phyloP scores from a whole-genome alignment of 2,329 filamentous ascomycete genomes.

The Xylariales sp. region DNA sequence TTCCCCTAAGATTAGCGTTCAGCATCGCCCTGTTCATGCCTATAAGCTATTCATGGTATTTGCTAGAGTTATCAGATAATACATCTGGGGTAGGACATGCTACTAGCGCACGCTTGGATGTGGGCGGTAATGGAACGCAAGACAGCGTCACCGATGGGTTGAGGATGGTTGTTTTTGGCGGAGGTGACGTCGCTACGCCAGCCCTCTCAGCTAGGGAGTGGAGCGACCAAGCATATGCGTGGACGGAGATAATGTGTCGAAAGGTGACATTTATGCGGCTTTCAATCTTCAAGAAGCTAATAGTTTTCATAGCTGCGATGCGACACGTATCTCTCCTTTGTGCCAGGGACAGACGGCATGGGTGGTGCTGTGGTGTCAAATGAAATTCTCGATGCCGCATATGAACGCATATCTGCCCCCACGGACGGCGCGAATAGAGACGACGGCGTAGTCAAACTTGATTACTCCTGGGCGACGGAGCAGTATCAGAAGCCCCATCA shows the following conservation, averaged over 20 bases:
- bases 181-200: slow-evolving; percentile 59
- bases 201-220: slow-evolving; percentile 39
- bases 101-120: slow-evolving; percentile 30
- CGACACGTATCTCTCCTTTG: slow-evolving; percentile 58
- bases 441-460: slow-evolving; percentile 27
- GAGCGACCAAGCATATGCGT: slow-evolving; percentile 45
- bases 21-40: slow-evolving; percentile 38
- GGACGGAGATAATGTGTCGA: slow-evolving; percentile 62
- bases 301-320: slow-evolving; percentile 57
- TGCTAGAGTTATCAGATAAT: neutral
- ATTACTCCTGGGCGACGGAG: slow-evolving; percentile 58
- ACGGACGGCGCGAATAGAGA: neutral
- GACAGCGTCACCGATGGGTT: slow-evolving; percentile 49
- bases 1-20: slow-evolving; percentile 40
- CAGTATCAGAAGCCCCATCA: slow-evolving; percentile 57
- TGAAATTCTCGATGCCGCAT: slow-evolving; percentile 61
- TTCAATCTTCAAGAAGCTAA: slow-evolving; percentile 28
- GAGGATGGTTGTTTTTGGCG: slow-evolving; percentile 65
- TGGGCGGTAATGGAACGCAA: slow-evolving; percentile 9
- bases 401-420: slow-evolving; percentile 48
- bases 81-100: neutral
- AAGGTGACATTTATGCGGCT: slow-evolving; percentile 52
- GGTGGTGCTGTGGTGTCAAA: slow-evolving; percentile 68
- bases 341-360: slow-evolving; percentile 58
- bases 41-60: slow-evolving; percentile 36